Percentiles rank a stretch among this genome's conserved stretches.
Conservation (phyloP, 2,329 filamentous ascomycete genomes). For the Thielaviopsis musarum region DNA sequence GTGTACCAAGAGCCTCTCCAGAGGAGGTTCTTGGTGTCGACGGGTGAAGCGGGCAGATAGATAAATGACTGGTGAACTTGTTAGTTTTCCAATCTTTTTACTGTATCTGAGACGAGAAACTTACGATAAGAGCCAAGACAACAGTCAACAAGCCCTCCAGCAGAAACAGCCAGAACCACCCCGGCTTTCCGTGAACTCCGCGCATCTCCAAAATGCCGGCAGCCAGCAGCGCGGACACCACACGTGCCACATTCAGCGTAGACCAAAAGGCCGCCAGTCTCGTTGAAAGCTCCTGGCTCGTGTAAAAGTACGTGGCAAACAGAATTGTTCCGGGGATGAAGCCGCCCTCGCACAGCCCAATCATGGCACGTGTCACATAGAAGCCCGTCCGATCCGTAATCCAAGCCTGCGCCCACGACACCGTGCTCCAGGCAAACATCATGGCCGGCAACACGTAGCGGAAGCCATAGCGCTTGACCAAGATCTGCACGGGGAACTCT, state of each 20-base stretch:
- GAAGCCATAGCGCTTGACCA: constrained; percentile 41
- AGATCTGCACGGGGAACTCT: constrained; percentile 40
- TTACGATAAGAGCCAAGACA: constrained; percentile 34
- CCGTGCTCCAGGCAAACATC: constrained; percentile 33
- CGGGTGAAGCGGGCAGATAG: constrained; percentile 48
- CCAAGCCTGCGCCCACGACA: constrained; percentile 29
- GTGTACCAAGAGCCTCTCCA: constrained; percentile 40
- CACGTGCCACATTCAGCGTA: constrained; percentile 25
- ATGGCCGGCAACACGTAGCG: constrained; percentile 34
- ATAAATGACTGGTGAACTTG: constrained; percentile 26
- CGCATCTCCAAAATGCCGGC: constrained; percentile 52
- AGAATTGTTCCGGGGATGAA: constrained; percentile 45
- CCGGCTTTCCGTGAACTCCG: constrained; percentile 33
- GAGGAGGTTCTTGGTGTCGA: constrained; percentile 43
- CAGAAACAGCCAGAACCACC: constrained; percentile 48
- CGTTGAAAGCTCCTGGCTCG: constrained; percentile 45
- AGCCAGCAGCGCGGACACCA: constrained; percentile 31
- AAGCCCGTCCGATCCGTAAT: constrained; percentile 30
- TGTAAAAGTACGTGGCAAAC: constrained; percentile 60
- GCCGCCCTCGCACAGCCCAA: constrained; percentile 37
- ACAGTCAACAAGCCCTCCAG: constrained; percentile 53
- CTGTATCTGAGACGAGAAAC: not conserved
- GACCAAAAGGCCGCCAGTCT: constrained; percentile 55
- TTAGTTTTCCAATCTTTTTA: constrained; percentile 14
- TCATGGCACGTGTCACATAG: constrained; percentile 33